Percentiles rank a stretch among this genome's conserved stretches.
Evolutionary conservation across 345 rosid genomes (phyloP).

Genomic region (Aquilaria yunnanensis): DNA sequence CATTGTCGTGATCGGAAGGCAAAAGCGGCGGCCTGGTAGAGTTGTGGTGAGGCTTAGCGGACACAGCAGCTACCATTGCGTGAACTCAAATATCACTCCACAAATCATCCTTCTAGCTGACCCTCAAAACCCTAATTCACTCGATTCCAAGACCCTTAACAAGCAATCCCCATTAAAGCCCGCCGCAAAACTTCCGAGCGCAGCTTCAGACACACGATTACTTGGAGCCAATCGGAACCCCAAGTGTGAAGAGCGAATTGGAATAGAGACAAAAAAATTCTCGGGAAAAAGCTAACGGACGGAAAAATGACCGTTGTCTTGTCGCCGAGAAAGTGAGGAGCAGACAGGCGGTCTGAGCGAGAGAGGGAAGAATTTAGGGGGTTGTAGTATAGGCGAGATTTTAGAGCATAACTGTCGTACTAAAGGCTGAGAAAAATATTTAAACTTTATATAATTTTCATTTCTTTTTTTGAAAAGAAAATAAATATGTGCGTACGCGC

Average conservation of each 20-base stretch:
- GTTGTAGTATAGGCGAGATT: constrained; percentile 30
- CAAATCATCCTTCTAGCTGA: constrained; percentile 21
- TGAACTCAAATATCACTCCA: constrained; percentile 20
- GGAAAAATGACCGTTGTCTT: constrained; percentile 52
- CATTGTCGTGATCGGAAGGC: constrained; percentile 69
- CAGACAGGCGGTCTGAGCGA: neutral
- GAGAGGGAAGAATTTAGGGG: constrained; percentile 1
- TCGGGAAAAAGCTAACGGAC: constrained; percentile 5
- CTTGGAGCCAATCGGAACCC: too few relatives aligned
- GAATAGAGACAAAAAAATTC: neutral
- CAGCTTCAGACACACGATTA: too few relatives aligned
- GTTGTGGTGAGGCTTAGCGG: constrained; percentile 33
- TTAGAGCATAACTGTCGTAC: constrained; percentile 48
- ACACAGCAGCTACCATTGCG: constrained; percentile 64
- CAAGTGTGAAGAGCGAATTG: too few relatives aligned
- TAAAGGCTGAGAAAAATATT: neutral
- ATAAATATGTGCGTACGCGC: constrained; percentile 14
- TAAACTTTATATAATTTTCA: neutral
- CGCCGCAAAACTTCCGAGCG: neutral
- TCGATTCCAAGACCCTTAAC: constrained; percentile 9
- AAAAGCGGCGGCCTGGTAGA: constrained; percentile 51
- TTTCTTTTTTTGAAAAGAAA: constrained; percentile 1
- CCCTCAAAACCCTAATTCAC: constrained; percentile 3
- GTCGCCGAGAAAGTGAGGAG: constrained; percentile 22
- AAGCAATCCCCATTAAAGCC: neutral